A percentile compares a stretch with the other conserved stretches of the same genome.
Evolutionary conservation across 352 stramenopile species (phyloP).

Genomic region (Pythium insidiosum): DNA sequence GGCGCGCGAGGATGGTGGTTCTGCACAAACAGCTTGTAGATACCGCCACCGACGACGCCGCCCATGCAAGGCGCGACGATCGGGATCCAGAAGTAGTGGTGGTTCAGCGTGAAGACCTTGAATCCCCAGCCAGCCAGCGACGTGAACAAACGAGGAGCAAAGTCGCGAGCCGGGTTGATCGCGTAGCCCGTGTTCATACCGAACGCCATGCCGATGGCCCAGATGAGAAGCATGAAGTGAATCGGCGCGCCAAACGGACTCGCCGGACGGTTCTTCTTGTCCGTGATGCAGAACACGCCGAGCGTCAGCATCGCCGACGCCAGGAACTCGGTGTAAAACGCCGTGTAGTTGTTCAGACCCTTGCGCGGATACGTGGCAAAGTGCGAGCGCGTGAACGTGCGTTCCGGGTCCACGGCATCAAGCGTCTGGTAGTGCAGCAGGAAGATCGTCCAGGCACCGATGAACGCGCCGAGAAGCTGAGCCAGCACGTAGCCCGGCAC

Average conservation of each 20-base stretch:
- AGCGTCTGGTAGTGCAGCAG: too few species aligned
- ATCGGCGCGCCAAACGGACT: slow-evolving; percentile 13
- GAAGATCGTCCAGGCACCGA: too few species aligned
- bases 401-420: too few species aligned
- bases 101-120: slow-evolving; percentile 36
- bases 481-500: too few species aligned
- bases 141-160: slow-evolving; percentile 40
- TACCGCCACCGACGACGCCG: slow-evolving; percentile 22
- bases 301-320: too few species aligned
- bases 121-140: slow-evolving; percentile 37
- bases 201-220: slow-evolving; percentile 29
- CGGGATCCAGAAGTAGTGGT: slow-evolving; percentile 58
- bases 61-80: slow-evolving; percentile 37
- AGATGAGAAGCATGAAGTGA: slow-evolving; percentile 23
- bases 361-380: too few species aligned
- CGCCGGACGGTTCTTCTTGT: slow-evolving; percentile 15
- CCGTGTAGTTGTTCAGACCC: too few species aligned
- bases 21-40: slow-evolving; percentile 38
- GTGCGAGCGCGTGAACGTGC: too few species aligned
- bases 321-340: too few species aligned
- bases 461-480: too few species aligned
- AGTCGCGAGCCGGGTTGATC: slow-evolving; percentile 42
- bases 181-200: slow-evolving; percentile 30
- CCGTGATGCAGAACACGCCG: slow-evolving; percentile 20
- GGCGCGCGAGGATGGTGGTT: slow-evolving; percentile 28